Conservation (phyloP, 2,329 filamentous ascomycete species). For the Alternaria postmessia region DNA sequence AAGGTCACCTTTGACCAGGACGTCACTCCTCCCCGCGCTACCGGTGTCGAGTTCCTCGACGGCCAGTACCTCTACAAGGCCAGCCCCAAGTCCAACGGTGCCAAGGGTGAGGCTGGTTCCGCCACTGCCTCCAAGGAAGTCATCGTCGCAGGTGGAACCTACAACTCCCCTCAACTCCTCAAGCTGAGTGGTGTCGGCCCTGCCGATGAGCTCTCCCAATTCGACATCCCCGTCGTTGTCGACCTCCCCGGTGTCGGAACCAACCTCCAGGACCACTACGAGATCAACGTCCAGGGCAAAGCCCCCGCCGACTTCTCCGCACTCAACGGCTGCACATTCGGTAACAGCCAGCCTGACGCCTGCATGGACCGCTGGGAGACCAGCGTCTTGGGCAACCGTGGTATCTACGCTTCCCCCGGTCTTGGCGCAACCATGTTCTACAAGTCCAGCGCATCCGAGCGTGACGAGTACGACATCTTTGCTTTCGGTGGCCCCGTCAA, state of each 20-base stretch:
- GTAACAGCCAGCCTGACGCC: constrained; percentile 52
- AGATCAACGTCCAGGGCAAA: constrained; percentile 58
- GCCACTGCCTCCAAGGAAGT: constrained; percentile 43
- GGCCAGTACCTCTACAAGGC: constrained; percentile 55
- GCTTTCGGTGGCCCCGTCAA: constrained; percentile 63
- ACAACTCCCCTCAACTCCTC: constrained; percentile 70
- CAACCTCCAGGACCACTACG: constrained; percentile 71
- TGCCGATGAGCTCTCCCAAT: constrained; percentile 58
- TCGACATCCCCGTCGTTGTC: constrained; percentile 63
- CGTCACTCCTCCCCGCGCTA: constrained; percentile 61
- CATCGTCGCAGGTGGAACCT: constrained; percentile 59
- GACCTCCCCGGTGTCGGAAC: constrained; percentile 70
- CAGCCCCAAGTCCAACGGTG: constrained; percentile 45
- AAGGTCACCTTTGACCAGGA: constrained; percentile 72
- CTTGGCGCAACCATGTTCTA: constrained; percentile 60
- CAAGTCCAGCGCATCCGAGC: constrained; percentile 54
- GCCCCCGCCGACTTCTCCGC: constrained; percentile 47
- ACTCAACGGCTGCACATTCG: constrained; percentile 54
- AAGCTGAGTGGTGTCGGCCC: constrained; percentile 72
- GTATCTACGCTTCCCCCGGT: constrained; percentile 60
- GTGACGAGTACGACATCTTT: constrained; percentile 63
- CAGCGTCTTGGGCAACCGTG: constrained; percentile 55
- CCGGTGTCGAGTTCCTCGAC: constrained; percentile 54
- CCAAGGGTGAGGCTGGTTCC: constrained; percentile 49
- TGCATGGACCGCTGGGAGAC: constrained; percentile 57